phyloP scores from a whole-genome alignment of 257 asterid species.

The Solanum bulbocastanum region DNA sequence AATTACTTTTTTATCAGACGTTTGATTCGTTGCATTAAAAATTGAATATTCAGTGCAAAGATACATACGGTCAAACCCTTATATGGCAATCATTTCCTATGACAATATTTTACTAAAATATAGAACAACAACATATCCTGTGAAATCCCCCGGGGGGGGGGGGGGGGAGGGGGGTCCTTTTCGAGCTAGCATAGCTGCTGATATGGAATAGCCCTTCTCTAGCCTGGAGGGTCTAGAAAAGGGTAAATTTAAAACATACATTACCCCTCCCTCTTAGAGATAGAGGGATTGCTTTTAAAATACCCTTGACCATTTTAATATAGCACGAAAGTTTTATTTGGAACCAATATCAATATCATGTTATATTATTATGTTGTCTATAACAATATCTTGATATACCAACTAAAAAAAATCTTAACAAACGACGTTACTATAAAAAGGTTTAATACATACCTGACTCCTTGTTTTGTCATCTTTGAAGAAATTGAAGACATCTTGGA shows the following conservation, averaged over 20 bases:
- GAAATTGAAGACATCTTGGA: constrained; percentile 37
- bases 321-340: neutral
- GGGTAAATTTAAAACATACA: neutral
- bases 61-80: neutral
- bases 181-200: no score
- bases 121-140: neutral
- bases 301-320: neutral
- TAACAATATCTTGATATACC: neutral
- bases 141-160: neutral
- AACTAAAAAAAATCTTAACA: neutral
- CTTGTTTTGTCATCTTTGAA: constrained; percentile 46
- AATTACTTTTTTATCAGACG: neutral
- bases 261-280: neutral
- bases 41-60: neutral
- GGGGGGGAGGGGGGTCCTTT: no score
- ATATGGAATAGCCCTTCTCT: no score
- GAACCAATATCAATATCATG: neutral
- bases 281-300: neutral
- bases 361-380: neutral
- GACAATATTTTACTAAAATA: neutral
- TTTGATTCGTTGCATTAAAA: neutral
- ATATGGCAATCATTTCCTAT: neutral
- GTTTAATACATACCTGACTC: constrained; percentile 19
- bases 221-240: no score
- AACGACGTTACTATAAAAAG: neutral